Evolutionary conservation across 768 basidiomycete species (phyloP), one percentile per base, ranked within the genome.

Genomic region (Myochromella boudieri): DNA sequence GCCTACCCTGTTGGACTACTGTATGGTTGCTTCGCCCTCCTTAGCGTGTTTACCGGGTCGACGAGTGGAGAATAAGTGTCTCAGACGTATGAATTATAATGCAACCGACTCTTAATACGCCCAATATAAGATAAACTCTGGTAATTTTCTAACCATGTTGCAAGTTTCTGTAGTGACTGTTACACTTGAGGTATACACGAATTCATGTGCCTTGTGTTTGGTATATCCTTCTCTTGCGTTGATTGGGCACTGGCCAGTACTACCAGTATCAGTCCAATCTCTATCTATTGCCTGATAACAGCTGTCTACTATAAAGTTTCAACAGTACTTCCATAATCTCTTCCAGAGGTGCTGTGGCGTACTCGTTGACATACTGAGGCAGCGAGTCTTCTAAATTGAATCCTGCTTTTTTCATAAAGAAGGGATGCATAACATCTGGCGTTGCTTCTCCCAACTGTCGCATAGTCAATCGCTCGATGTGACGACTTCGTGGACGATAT

Each of bases 1-100:
- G 97, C 95, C 54, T 99, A 99, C 68, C 97, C 97, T 9, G 84
- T 98, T 42, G 93, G 91, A 28, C 69, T 99, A 42, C 72, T 98
- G 18, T 99, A 97, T 58, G 92, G 92, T 15, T 95, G 92, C 66
- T 95, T 95, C 61, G 94, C 91, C 11, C 68, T 97, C 29, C 78
- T 97, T 47, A 95, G 91, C 64, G 88, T 95, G 47, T 97, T 97
- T 70, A 88, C 83, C 57, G 73, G 72, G n/a, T 49, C 58, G 6
- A 49, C 46, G 18, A 37, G 51, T 25, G 58, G 47, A 20, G 57
- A 67, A 53, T 67, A 57, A 60, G 48, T 45, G 21, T 49, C 44
- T 27, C 10, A 25, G 42, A 38, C n/a, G 42, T 21, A 32, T 37
- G 4, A 15, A 37, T 29, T 33, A 22, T 28, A 39, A n/a, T 17